Base-by-base conservation (phyloP, 176 grass and related monocot species). In the Oryza punctata region DNA sequence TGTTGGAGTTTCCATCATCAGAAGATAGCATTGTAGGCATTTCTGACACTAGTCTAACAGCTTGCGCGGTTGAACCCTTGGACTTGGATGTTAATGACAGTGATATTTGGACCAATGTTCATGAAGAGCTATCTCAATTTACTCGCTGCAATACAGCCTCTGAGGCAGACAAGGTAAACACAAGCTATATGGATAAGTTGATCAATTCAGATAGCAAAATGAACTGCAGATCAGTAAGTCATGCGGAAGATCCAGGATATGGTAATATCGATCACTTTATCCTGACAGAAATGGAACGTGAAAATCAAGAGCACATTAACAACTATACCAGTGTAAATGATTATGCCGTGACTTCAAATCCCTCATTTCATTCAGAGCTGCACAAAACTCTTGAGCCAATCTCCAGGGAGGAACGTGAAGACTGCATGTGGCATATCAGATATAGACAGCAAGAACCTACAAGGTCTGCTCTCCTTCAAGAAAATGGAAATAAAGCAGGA, bases 321-420 rank as follows among this genome's bases (percentile, higher is more conserved):
- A 71, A 23, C 23, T 73, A 50, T 44, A 32, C 38, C 44, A 32
- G 64, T 80, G 23, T 63, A 68, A 81, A 69, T 69, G 50, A 90
- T 72, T 50, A 73, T 72, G 76, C 25, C 33, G 41, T 77, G 18
- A 49, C 32, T 37, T 65, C 76, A 28, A 78, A 82, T 69, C 77
- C 70, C 73, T 86, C 44, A 25, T 6, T 83, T 80, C 73, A 83
- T 63, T 83, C 71, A 77, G 77, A 88, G 13, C 68, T 77, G 75
- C 79, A 88, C 75, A 78, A 88, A 85, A 70, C 64, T 80, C 46
- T 86, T 72, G 84, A 70, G 32, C 9, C 44, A 46, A 81, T 54
- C 33, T 80, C 78, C 37, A 75, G 67, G 70, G 83, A 91, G 63
- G 85, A 91, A 86, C 24, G 81, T 38, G 79, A 81, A 69, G 57